Evolutionary conservation across 371 early-diverging fungal genomes (phyloP), one percentile per base, ranked within the genome.

Genomic region (Batrachochytrium dendrobatidis): DNA sequence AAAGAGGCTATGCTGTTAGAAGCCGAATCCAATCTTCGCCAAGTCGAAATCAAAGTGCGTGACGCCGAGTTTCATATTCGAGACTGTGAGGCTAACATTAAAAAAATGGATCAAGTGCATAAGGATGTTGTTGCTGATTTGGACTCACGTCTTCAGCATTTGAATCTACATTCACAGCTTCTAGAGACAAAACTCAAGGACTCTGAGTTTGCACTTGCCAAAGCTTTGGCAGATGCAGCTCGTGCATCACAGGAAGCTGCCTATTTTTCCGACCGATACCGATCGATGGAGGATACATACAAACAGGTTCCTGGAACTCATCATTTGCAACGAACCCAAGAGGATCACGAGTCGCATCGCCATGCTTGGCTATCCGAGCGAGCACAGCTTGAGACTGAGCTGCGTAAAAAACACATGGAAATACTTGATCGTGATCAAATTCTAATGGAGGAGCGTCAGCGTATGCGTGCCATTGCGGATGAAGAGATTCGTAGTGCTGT

Each of bases 401-500:
- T 56, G 2, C n/a, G 20, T 10, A 25, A 43, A 3, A 20, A n/a
- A 17, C 34, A 43, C 45, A 56, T 26, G 56, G 56, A 56, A 28
- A n/a, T 56, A 28, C 20, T 56, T 56, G 56, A 33, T 20, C 34
- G 56, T 17, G 56, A 56, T 25, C 56, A 35, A 22, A 30, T 22
- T 3, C 4, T 29, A 4, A 2, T 56, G 15, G 53, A 51, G 44
- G 34, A 34, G 34, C 17, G 18, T 12, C 29, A 18, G 32, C 60
- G 39, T 8, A 2, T 22, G 53, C 53, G 60, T 4, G n/a, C 6
- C 10, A 8, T 35, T 7, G 60, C 60, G 2, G 60, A 18, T 20
- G 60, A 59, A 22, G 60, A 59, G 20, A 26, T 35, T 20, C 60
- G 60, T n/a, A 44, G 24, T 5, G 34, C 60, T 3, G 53, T 59